phyloP scores from a whole-genome alignment of 2,329 filamentous ascomycete genomes.

The Ophiocordyceps camponoti-saundersi region DNA sequence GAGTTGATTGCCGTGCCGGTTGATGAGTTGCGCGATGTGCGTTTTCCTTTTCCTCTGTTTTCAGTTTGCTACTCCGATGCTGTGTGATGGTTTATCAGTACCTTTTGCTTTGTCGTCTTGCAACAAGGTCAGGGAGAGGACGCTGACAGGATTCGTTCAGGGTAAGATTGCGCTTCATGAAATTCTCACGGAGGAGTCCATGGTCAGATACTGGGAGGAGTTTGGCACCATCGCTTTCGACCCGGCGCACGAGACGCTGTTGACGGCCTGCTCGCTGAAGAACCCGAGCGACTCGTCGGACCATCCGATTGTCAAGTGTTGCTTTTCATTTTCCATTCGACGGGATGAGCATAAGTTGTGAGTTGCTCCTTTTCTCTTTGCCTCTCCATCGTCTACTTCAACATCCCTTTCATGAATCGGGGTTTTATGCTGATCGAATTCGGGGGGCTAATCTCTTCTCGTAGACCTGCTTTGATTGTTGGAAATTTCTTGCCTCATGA shows the following conservation, averaged over 20 bases:
- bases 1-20: conserved; percentile 88
- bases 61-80: background rate
- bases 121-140: background rate
- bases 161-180: conserved; percentile 91
- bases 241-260: conserved; percentile 76
- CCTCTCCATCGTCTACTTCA: background rate
- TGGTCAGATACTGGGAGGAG: conserved; percentile 97
- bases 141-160: conserved; percentile 25
- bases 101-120: background rate
- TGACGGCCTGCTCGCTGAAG: conserved; percentile 86
- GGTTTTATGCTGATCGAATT: background rate
- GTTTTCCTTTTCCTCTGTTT: conserved; percentile 16
- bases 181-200: conserved; percentile 84
- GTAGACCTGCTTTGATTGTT: conserved; percentile 80
- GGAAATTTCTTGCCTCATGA: conserved; percentile 92
- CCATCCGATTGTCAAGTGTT: conserved; percentile 69
- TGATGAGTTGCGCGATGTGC: conserved; percentile 75
- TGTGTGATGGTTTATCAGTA: background rate
- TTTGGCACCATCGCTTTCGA: conserved; percentile 98
- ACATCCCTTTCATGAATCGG: background rate
- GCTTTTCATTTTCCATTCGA: conserved; percentile 93
- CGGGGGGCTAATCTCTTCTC: background rate
- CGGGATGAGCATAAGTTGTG: conserved; percentile 94
- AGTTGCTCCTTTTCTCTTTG: conserved; percentile 19
- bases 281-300: conserved; percentile 55